Conservation (phyloP, 371 early-diverging fungal genomes). For the Mucor lusitanicus region DNA sequence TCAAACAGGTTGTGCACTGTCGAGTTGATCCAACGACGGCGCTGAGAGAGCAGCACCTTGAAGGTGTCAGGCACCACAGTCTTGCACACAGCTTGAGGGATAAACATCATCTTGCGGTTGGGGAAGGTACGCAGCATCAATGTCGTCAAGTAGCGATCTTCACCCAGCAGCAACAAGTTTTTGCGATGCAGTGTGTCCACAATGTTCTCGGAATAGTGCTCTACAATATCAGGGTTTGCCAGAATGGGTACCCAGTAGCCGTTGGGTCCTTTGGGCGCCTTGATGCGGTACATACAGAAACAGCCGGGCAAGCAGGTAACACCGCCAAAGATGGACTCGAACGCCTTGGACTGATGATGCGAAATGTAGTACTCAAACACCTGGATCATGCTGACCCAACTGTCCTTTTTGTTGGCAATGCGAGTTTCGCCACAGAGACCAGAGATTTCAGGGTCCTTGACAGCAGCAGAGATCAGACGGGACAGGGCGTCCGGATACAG, state of each 20-base stretch:
- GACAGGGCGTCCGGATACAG: constrained; percentile 77
- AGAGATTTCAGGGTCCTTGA: constrained; percentile 73
- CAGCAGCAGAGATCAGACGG: constrained; percentile 75
- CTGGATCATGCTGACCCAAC: constrained; percentile 92
- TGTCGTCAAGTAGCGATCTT: constrained; percentile 95
- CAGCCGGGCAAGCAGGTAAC: constrained; percentile 97
- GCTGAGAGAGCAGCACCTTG: constrained; percentile 80
- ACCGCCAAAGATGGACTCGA: constrained; percentile 96
- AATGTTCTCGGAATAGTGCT: constrained; percentile 87
- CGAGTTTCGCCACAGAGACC: constrained; percentile 90
- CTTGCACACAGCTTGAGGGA: constrained; percentile 87
- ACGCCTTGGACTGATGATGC: constrained; percentile 93
- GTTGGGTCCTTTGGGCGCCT: constrained; percentile 73
- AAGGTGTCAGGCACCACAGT: constrained; percentile 87
- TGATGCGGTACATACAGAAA: constrained; percentile 94
- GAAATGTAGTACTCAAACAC: constrained; percentile 62
- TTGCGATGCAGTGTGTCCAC: constrained; percentile 96
- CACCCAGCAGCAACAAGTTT: constrained; percentile 92
- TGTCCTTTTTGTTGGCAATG: constrained; percentile 81
- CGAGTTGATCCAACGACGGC: constrained; percentile 93
- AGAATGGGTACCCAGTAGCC: constrained; percentile 79
- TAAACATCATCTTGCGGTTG: constrained; percentile 87
- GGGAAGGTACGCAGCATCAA: constrained; percentile 94
- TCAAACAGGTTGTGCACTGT: constrained; percentile 91
- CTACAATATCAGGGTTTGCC: constrained; percentile 85